These are phyloP conservation scores for Colletotrichum viniferum DNA, from an alignment of 2,329 filamentous ascomycete species.

Conservation along the genomic window DNA sequence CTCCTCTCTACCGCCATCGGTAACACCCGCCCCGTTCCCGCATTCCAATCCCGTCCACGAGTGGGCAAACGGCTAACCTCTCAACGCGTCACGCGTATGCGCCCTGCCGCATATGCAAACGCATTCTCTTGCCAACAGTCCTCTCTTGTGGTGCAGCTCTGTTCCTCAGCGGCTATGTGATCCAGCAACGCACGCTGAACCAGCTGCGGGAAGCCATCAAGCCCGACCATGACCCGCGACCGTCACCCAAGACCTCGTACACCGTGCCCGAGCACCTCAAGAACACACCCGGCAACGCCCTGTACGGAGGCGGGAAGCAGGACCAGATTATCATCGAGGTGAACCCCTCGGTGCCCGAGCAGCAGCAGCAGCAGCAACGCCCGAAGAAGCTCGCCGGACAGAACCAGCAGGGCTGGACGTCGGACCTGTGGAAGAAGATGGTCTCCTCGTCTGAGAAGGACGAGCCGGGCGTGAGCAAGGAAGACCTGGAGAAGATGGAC, in stretches of 20 bases:
- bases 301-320: constrained; percentile 21
- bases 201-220: constrained; percentile 77
- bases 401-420: constrained; percentile 15
- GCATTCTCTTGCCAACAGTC: constrained; percentile 49
- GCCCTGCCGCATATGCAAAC: not conserved
- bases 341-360: constrained; percentile 33
- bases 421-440: constrained; percentile 15
- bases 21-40: constrained; percentile 41
- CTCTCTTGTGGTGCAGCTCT: constrained; percentile 79
- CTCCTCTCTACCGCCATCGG: constrained; percentile 67
- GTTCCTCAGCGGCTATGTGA: constrained; percentile 84
- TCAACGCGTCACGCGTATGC: not conserved
- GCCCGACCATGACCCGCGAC: constrained; percentile 43
- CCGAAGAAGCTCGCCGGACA: constrained; percentile 18
- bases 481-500: constrained; percentile 28
- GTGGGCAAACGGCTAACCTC: not conserved
- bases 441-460: not conserved
- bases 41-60: constrained; percentile 6
- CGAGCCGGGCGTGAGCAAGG: not conserved
- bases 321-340: constrained; percentile 37
- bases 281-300: constrained; percentile 42
- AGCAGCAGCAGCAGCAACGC: constrained; percentile 6
- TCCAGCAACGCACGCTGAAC: constrained; percentile 85
- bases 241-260: constrained; percentile 45
- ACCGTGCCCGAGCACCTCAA: constrained; percentile 57